Evolutionary conservation across 1,139 yeast genomes (phyloP), one percentile per base, ranked within the genome.

Genomic region (Suhomyces ambrosiae): DNA sequence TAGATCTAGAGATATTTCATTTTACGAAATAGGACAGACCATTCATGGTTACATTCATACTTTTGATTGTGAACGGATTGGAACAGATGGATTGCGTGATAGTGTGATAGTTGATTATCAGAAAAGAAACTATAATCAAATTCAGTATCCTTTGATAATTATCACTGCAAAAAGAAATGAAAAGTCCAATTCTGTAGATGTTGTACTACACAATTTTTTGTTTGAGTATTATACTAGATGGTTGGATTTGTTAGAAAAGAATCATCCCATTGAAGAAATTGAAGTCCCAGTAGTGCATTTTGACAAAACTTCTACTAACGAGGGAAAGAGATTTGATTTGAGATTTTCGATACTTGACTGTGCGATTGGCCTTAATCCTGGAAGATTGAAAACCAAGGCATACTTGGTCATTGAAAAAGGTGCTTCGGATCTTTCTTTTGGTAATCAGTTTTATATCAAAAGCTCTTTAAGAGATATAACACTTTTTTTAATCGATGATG

Each of bases 401-500:
- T 60, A 71, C 11, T 37, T 86, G 11, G 63, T 75, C 1, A 47
- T 83, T 1, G 68, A 70, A 7, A 74, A 71, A 40, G 86, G 83
- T 4, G 76, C 63, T 34, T 59, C 76, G 8, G 86, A 80, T 38
- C 33, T 80, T 1, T 56, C 65, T 1, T 44, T 70, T 36, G 68
- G 57, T 23, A 53, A 54, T 32, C 72, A 57, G 29, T 52, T 62
- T 9, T 62, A 63, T 36, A 44, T 68, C 4, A 77, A 70, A 42
- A 59, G 75, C 6, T 73, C 80, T 0, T 52, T 79, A 4, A 62
- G 80, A 37, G 67, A 71, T 4, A 49, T 76, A 1, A 56, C 70
- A 0, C 38, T 81, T 3, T 55, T 78, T n/a, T 55, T 84, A 25
- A 75, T 80, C 35, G 94, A 84, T 60, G 87, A 83, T 53, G 40